Percentiles rank a stretch among this genome's conserved stretches.
These are phyloP conservation scores for Phycomyces nitens DNA, from an alignment of 192 early-diverging fungal species.

Conservation along the genomic window DNA sequence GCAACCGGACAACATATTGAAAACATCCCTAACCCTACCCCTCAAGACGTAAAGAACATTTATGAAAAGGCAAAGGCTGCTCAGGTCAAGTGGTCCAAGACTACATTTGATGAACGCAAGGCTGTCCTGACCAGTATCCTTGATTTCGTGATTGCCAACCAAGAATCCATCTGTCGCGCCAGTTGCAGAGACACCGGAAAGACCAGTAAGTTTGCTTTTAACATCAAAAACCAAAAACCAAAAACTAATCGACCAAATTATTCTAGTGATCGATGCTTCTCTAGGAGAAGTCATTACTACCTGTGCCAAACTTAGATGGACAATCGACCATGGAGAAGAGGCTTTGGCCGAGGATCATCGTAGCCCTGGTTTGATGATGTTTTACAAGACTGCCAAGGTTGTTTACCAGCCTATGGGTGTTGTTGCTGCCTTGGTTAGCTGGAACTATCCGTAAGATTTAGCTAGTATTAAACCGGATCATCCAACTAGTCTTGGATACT, in stretches of 20 bases:
- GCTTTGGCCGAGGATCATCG: conserved; percentile 64
- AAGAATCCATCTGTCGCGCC: conserved; percentile 72
- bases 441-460: conserved; percentile 86
- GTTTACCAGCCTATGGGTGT: conserved; percentile 81
- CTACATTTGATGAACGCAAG: conserved; percentile 68
- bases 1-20: conserved; percentile 75
- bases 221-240: too few species aligned
- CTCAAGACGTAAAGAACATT: conserved; percentile 54
- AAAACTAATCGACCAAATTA: too few species aligned
- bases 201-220: conserved; percentile 44
- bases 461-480: too few species aligned
- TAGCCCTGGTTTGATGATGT: conserved; percentile 64
- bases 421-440: conserved; percentile 76
- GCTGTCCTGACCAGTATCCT: conserved; percentile 66
- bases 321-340: conserved; percentile 71
- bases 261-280: conserved; percentile 76
- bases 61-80: conserved; percentile 56
- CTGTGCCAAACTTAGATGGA: conserved; percentile 77
- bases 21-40: conserved; percentile 52
- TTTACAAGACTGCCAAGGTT: conserved; percentile 73
- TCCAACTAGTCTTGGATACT: too few species aligned
- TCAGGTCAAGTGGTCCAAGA: conserved; percentile 65
- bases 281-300: conserved; percentile 82
- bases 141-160: conserved; percentile 68
- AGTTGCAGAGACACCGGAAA: conserved; percentile 78